Percentiles rank a stretch among this genome's conserved stretches.
phyloP scores from a whole-genome alignment of 2,329 filamentous ascomycete genomes.

The Ophioceras dolichostomum region DNA sequence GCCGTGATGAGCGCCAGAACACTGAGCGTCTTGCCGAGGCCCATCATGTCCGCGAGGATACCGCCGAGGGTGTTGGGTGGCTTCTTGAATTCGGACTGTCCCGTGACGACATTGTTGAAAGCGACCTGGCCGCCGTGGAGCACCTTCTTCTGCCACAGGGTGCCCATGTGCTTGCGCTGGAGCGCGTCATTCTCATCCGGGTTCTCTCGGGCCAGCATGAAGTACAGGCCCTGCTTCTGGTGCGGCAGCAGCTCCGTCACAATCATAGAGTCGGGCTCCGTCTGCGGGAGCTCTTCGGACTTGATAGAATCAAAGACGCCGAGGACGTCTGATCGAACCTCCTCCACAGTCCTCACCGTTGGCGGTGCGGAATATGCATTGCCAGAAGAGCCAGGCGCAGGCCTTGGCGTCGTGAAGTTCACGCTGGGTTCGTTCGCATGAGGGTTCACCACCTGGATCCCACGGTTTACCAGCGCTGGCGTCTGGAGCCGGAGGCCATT shows the following conservation, averaged over 20 bases:
- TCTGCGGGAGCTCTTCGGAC: constrained; percentile 61
- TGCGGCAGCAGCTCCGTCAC: constrained; percentile 64
- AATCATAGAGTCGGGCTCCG: constrained; percentile 51
- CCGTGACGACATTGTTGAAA: constrained; percentile 81
- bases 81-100: constrained; percentile 43
- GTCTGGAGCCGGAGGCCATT: constrained; percentile 55
- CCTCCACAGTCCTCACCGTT: constrained; percentile 59
- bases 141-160: constrained; percentile 60
- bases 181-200: constrained; percentile 39
- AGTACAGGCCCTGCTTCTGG: constrained; percentile 82
- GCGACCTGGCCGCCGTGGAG: constrained; percentile 39
- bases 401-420: constrained; percentile 12
- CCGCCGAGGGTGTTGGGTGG: constrained; percentile 61
- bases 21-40: constrained; percentile 76
- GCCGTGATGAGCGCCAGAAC: constrained; percentile 66
- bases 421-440: constrained; percentile 26
- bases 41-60: constrained; percentile 79
- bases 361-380: constrained; percentile 15
- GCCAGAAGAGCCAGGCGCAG: constrained; percentile 6
- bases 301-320: constrained; percentile 80
- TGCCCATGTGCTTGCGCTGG: constrained; percentile 48
- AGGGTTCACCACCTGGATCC: constrained; percentile 65
- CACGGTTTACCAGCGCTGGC: constrained; percentile 53
- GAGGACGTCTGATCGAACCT: constrained; percentile 74
- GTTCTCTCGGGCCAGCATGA: constrained; percentile 71